phyloP scores from a whole-genome alignment of 1,284 basidiomycete genomes.

The Fomes fomentarius region DNA sequence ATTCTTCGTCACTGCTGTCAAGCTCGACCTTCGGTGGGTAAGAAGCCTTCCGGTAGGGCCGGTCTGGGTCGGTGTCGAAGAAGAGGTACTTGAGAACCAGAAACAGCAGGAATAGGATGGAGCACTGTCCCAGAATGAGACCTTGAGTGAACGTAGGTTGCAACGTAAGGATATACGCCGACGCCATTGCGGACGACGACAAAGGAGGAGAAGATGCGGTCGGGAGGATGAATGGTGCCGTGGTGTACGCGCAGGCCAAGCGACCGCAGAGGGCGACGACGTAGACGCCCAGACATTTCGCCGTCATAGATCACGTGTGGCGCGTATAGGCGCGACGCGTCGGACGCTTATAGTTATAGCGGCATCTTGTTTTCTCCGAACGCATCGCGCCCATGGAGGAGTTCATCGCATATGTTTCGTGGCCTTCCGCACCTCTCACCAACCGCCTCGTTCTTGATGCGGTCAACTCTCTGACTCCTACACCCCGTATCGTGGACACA shows the following conservation, averaged over 20 bases:
- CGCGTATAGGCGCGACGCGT: conserved; percentile 1
- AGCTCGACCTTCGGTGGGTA: conserved; percentile 59
- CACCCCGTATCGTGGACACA: conserved; percentile 28
- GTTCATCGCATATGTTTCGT: conserved; percentile 61
- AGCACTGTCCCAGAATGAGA: conserved; percentile 77
- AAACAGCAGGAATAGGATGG: conserved; percentile 69
- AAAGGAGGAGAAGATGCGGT: conserved; percentile 3
- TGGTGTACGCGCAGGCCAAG: conserved; percentile 1
- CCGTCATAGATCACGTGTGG: conserved; percentile 15
- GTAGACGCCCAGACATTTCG: conserved; percentile 4
- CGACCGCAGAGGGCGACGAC: neutral
- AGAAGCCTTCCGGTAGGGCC: conserved; percentile 54
- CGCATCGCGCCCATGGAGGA: conserved; percentile 16
- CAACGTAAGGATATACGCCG: conserved; percentile 68
- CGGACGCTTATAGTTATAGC: conserved; percentile 2
- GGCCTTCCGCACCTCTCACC: conserved; percentile 82
- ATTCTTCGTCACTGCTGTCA: conserved; percentile 20
- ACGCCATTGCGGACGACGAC: conserved; percentile 46
- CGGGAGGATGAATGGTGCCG: conserved; percentile 6
- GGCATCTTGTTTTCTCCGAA: neutral
- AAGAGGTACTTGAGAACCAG: conserved; percentile 83
- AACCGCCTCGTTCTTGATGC: conserved; percentile 68
- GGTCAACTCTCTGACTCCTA: conserved; percentile 45
- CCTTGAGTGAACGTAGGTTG: conserved; percentile 87
- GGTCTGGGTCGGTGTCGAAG: conserved; percentile 62